Percentiles rank a stretch among this genome's conserved stretches.
Evolutionary conservation across 208 protist genomes (phyloP).

Genomic region (Wallacemonas rigidus): DNA sequence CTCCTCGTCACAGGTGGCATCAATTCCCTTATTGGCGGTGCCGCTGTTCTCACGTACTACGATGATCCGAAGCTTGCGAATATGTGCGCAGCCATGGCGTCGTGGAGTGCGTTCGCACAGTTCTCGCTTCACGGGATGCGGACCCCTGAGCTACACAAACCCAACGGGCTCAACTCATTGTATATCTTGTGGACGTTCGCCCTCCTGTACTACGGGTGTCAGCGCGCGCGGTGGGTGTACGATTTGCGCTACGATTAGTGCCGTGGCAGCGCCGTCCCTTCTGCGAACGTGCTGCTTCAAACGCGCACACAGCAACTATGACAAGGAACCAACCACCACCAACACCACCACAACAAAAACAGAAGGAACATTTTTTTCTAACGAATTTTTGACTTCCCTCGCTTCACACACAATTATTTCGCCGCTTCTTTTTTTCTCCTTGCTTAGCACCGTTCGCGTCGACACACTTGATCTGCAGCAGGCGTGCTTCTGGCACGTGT

Average conservation of each 20-base stretch:
- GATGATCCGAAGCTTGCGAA: constrained; percentile 68
- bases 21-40: constrained; percentile 58
- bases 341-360: constrained; percentile 7
- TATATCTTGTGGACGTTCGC: constrained; percentile 54
- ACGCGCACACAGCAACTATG: too few relatives aligned
- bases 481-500: background rate
- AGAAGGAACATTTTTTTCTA: constrained; percentile 12
- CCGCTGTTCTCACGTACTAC: constrained; percentile 43
- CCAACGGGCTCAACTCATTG: constrained; percentile 32
- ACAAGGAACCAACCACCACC: too few relatives aligned
- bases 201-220: constrained; percentile 54
- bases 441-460: background rate
- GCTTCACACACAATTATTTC: background rate
- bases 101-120: constrained; percentile 55
- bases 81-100: constrained; percentile 47
- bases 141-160: constrained; percentile 42
- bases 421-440: constrained; percentile 1
- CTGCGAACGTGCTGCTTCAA: too few relatives aligned
- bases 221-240: constrained; percentile 63
- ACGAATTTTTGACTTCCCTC: background rate
- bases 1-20: constrained; percentile 72
- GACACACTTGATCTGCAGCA: background rate
- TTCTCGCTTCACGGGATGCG: constrained; percentile 71
- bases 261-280: background rate
- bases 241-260: constrained; percentile 59